Base-by-base conservation (phyloP, 805 yeast genomes). In the Lipomyces lipofer region DNA sequence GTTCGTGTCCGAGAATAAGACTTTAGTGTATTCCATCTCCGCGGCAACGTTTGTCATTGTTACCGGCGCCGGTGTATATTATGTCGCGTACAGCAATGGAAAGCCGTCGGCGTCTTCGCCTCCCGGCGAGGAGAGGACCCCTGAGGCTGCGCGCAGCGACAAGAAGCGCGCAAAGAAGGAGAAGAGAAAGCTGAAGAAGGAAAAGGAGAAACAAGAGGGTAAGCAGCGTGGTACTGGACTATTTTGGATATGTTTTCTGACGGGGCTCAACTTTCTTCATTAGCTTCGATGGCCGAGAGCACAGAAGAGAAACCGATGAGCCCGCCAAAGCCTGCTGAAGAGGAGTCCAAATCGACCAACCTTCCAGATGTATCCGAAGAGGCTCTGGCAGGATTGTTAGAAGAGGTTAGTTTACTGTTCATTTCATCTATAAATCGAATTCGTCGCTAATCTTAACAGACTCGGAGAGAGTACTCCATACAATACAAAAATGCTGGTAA, bases 401-500 rank as follows among this genome's bases (percentile, higher is more conserved):
- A 25, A 19, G 51, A 49, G 47, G 52, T 52, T 32, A 42, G 55
- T 22, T 33, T 17, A 12, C 25, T 25, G 13, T 22, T 40, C 21
- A 13, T 19, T 15, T 30, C 28, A 8, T 29, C 51, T 28, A 27
- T 21, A 32, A 32, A 25, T 35, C 42, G n/a, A n/a, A n/a, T n/a
- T n/a, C n/a, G n/a, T n/a, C n/a, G n/a, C n/a, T n/a, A n/a, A n/a
- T n/a, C 13, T 17, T 6, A 8, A 13, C 25, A 54, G 54, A 49
- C 54, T 19, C 59, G 80, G 81, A 63, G 84, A 77, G 71, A 71
- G 52, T 64, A 73, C 33, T 88, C 96, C 4, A 69, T 81, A 49
- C 82, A 84, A 40, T 79, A 92, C 73, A 94, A 94, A 73, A 92
- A 85, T 66, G 90, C 86, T 52, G 99, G 99, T 66, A 94, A 94